Percentiles rank a stretch among this genome's conserved stretches.
These are phyloP conservation scores for Nakazawaea laoshanensis DNA, from an alignment of 805 yeast species.

Conservation along the genomic window DNA sequence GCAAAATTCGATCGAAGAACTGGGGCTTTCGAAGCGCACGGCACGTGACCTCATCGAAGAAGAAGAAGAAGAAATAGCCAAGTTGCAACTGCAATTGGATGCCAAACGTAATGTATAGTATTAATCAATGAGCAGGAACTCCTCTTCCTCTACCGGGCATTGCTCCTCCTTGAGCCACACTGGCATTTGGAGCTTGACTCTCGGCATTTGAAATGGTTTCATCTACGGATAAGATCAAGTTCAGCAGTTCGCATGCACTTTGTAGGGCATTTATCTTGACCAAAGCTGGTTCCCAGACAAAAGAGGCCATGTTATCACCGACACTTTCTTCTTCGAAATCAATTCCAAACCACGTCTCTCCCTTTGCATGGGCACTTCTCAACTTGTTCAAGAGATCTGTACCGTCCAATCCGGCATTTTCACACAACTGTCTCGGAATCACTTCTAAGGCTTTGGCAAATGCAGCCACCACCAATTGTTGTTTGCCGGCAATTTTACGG, in stretches of 20 bases:
- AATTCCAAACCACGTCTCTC: slow-evolving; percentile 86
- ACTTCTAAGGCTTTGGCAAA: slow-evolving; percentile 93
- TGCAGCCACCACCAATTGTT: slow-evolving; percentile 85
- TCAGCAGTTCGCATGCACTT: slow-evolving; percentile 96
- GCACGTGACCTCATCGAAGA: background rate
- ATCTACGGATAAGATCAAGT: slow-evolving; percentile 87
- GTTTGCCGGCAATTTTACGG: slow-evolving; percentile 87
- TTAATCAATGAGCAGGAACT: slow-evolving; percentile 31
- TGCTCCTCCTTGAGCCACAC: slow-evolving; percentile 36
- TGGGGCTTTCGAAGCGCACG: background rate
- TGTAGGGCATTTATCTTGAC: slow-evolving; percentile 90
- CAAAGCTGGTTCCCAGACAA: slow-evolving; percentile 97
- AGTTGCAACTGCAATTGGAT: background rate
- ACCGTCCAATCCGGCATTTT: slow-evolving; percentile 98
- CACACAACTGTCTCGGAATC: slow-evolving; percentile 95
- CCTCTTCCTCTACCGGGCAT: slow-evolving; percentile 62
- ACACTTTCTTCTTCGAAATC: slow-evolving; percentile 81
- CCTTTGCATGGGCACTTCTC: slow-evolving; percentile 91
- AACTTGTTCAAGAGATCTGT: slow-evolving; percentile 87
- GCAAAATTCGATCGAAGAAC: background rate
- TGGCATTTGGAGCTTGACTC: slow-evolving; percentile 43
- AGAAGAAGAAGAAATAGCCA: background rate
- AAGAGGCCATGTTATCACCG: slow-evolving; percentile 75
- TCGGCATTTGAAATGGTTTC: slow-evolving; percentile 81
- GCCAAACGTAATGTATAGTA: background rate